Evolutionary conservation across 148 eudicot genomes (phyloP), one percentile per base, ranked within the genome.

Genomic region (Polygonum maritimum): DNA sequence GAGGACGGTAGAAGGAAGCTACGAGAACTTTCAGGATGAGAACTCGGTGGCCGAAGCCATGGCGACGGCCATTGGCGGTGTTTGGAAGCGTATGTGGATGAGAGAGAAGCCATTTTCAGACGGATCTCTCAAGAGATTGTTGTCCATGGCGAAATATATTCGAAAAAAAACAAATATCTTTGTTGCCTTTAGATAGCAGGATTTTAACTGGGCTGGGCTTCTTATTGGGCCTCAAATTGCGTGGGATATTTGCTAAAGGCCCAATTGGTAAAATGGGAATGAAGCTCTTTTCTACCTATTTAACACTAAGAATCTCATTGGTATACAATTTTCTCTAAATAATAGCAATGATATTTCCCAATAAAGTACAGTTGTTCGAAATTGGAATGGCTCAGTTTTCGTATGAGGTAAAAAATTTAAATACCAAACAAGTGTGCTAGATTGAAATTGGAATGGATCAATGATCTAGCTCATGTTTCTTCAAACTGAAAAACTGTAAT

Each of bases 41-140:
- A 67, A 67, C 36, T 67, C 18, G 39, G 69, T 63, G 39, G 36
- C 69, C 38, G 2, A 13, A 11, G 69, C 69, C 69, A 31, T 62
- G 38, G 36, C 38, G 69, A 33, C 5, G 69, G 69, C 69, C 69
- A 63, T 13, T 33, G 69, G 39, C 69, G 40, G 69, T 63, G 39
- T 16, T 63, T 33, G 38, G 71, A 67, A 67, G 71, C 71, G 71
- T 67, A 36, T 67, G 71, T 67, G 71, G 71, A 67, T 44, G 71
- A 67, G 71, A 67, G 71, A 67, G 71, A 67, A 36, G 44, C 71
- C 71, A 67, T 67, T 15, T 67, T 38, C 71, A 38, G 21, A 65
- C 3, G 40, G 45, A 3, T 19, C 71, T 38, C 45, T 35, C 45
- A 9, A 38, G 44, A 67, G 41, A 67, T 67, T 14, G 36, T 67